Conservation (phyloP, 1,284 basidiomycete species). For the Paramarasmius palmivorus region DNA sequence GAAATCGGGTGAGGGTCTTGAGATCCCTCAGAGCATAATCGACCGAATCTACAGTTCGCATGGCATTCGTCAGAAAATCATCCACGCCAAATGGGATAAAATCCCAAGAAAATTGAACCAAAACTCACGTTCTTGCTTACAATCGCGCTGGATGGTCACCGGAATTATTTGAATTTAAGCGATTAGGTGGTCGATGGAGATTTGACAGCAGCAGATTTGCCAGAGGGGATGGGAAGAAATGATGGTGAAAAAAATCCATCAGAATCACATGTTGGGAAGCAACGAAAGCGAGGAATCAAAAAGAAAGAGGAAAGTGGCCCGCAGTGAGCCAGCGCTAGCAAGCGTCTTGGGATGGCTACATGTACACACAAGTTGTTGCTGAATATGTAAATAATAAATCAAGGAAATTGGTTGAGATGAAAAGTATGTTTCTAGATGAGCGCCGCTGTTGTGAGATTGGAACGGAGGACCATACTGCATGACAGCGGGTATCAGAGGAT, state of each 20-base stretch:
- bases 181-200: not conserved
- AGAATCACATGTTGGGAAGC: not conserved
- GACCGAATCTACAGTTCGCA: too few relatives aligned
- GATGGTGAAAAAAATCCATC: slow-evolving; percentile 1
- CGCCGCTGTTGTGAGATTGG: slow-evolving; percentile 57
- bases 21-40: too few relatives aligned
- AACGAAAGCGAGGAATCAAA: not conserved
- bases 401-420: slow-evolving; percentile 14
- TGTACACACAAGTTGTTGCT: not conserved
- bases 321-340: not conserved
- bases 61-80: not conserved
- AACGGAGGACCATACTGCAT: slow-evolving; percentile 58
- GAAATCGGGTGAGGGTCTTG: too few relatives aligned
- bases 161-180: not conserved
- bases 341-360: not conserved
- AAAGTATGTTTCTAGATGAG: slow-evolving; percentile 42
- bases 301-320: not conserved
- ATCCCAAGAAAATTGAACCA: not conserved
- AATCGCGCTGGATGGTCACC: slow-evolving; percentile 9
- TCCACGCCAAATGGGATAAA: not conserved
- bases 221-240: not conserved
- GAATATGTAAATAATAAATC: slow-evolving; percentile 18
- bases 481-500: slow-evolving; percentile 19
- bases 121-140: slow-evolving; percentile 15
- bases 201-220: not conserved